phyloP scores from a whole-genome alignment of 2,329 filamentous ascomycete species.

The Gremmenia infestans region DNA sequence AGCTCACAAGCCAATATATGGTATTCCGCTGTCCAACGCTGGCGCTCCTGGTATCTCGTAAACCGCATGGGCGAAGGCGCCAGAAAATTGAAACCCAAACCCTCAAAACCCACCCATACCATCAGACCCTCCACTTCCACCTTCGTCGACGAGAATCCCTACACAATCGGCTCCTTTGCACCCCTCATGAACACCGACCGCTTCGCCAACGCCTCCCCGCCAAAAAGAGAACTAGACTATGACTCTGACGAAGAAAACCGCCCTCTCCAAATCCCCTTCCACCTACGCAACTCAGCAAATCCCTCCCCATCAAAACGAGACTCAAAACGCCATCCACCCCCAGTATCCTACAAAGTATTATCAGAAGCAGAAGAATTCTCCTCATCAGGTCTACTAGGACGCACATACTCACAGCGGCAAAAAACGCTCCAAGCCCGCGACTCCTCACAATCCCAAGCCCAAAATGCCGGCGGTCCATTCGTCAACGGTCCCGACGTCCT shows the following conservation, averaged over 20 bases:
- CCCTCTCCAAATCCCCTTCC: constrained; percentile 28
- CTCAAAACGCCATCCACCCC: constrained; percentile 22
- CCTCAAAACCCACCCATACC: neutral
- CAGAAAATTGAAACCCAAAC: constrained; percentile 23
- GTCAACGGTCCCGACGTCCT: constrained; percentile 35
- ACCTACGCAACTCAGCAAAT: constrained; percentile 24
- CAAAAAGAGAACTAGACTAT: constrained; percentile 9
- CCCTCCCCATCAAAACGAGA: constrained; percentile 8
- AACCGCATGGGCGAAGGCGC: constrained; percentile 51
- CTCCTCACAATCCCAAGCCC: neutral
- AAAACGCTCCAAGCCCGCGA: constrained; percentile 28
- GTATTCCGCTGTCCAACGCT: constrained; percentile 66
- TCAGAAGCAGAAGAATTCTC: constrained; percentile 37
- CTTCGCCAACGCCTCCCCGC: constrained; percentile 37
- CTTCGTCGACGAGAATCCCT: constrained; percentile 48
- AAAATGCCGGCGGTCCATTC: constrained; percentile 1
- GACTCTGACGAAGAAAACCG: constrained; percentile 26
- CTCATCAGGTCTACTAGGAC: constrained; percentile 42
- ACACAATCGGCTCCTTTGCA: constrained; percentile 62
- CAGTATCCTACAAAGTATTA: constrained; percentile 21
- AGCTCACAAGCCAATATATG: constrained; percentile 61
- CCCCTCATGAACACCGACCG: constrained; percentile 61
- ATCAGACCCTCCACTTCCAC: constrained; percentile 15
- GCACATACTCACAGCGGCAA: constrained; percentile 44
- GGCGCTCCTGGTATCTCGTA: constrained; percentile 90